Base-by-base conservation (phyloP, 495 filamentous ascomycete genomes). In the Hypoxylon crocopeplum region DNA sequence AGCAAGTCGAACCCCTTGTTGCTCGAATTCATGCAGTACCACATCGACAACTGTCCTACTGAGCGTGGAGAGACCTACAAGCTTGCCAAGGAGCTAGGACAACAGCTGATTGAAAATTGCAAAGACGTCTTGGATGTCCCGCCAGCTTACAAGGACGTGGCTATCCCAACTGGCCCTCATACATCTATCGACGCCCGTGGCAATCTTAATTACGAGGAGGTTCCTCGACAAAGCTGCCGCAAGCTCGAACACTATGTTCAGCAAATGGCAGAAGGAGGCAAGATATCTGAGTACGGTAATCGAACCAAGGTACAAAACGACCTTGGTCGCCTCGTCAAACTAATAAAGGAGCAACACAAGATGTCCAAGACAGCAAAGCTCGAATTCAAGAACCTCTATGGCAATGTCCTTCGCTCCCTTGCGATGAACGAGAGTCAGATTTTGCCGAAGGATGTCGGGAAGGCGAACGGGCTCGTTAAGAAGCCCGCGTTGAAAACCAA, bases 21-120 rank as follows among this genome's bases (percentile, higher is more conserved):
- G 7, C 82, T 99, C 38, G 93, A 99, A 60, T 98, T 97, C 76
- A 99, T 99, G 94, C 95, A 98, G 65, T 97, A 99, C 63, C 94
- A 99, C 79, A 98, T 99, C 72, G 95, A 99, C 68, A 92, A 97
- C 78, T 98, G 94, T 78, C 94, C 94, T 5, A 92, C 94, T 1
- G 92, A 98, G 61, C 87, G 92, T 12, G 94, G 94, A 44, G 94
- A 99, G 74, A 99, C 95, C 11, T 99, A 99, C 78, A 79, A 93
- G 74, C 85, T 99, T 13, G 94, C 95, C 47, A 96, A 99, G 80
- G 85, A 93, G 74, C 86, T 99, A n/a, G 93, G 91, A 20, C 82
- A 92, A 65, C 90, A 94, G 73, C 85, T 99, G 48, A 97, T 98
- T 64, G 91, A 96, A 67, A 98, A 99, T 75, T 98, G 94, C 81